Percentiles rank a stretch among this genome's conserved stretches.
These are phyloP conservation scores for Apiospora saccharicola DNA, from an alignment of 2,329 filamentous ascomycete species.

Conservation along the genomic window DNA sequence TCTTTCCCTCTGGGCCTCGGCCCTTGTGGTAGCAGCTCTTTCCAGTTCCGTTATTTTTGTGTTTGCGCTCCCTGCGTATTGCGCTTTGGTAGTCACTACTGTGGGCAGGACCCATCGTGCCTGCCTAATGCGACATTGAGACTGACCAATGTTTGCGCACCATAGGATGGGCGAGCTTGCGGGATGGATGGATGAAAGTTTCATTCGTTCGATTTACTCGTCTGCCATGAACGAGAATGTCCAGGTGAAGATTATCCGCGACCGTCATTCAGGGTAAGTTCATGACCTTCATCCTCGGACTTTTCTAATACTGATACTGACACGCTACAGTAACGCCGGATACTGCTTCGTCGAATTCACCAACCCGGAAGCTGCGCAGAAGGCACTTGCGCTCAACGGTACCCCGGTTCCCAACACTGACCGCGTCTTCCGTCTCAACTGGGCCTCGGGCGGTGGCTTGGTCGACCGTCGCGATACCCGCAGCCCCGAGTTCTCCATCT, in stretches of 20 bases:
- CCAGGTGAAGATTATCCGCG: constrained; percentile 99
- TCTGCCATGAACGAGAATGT: constrained; percentile 93
- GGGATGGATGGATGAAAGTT: constrained; percentile 99
- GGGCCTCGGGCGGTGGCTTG: constrained; percentile 95
- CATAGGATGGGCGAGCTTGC: constrained; percentile 98
- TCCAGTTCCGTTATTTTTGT: not conserved
- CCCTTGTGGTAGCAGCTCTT: not conserved
- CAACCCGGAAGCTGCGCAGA: constrained; percentile 82
- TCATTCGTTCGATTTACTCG: constrained; percentile 89
- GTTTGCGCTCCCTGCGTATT: not conserved
- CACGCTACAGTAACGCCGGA: constrained; percentile 78
- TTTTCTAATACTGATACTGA: constrained; percentile 36
- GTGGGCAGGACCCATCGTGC: not conserved
- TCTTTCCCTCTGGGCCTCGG: not conserved
- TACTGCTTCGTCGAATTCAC: constrained; percentile 98
- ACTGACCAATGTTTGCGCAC: not conserved
- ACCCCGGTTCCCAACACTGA: constrained; percentile 91
- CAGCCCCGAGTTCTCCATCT: constrained; percentile 95
- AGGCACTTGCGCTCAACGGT: constrained; percentile 90
- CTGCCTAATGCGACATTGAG: not conserved
- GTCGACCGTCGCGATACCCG: constrained; percentile 96
- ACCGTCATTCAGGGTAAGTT: constrained; percentile 93
- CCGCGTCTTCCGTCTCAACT: constrained; percentile 98
- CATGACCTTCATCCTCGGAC: not conserved
- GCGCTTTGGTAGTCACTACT: not conserved